phyloP scores from a whole-genome alignment of 2,329 filamentous ascomycete species.

The Botrytis elliptica region DNA sequence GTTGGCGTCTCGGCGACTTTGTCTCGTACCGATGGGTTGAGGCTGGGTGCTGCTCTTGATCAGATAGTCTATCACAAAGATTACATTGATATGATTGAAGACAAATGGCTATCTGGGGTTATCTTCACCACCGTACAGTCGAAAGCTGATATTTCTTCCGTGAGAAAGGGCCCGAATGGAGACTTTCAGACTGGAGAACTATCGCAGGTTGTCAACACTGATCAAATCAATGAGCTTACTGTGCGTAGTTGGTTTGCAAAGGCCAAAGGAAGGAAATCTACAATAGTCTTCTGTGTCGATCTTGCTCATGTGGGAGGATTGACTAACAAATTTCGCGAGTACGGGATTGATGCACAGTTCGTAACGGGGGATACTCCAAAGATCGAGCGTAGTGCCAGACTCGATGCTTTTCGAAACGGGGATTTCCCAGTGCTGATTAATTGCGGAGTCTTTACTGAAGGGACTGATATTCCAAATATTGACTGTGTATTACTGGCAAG shows the following conservation, averaged over 20 bases:
- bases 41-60: conserved; percentile 81
- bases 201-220: conserved; percentile 79
- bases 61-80: conserved; percentile 95
- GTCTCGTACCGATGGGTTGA: conserved; percentile 77
- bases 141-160: conserved; percentile 72
- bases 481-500: conserved; percentile 88
- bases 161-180: conserved; percentile 62
- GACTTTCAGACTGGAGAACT: conserved; percentile 81
- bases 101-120: conserved; percentile 90
- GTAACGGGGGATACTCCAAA: conserved; percentile 81
- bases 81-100: conserved; percentile 77
- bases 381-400: conserved; percentile 62
- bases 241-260: conserved; percentile 83
- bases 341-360: conserved; percentile 79
- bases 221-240: conserved; percentile 76
- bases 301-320: conserved; percentile 75
- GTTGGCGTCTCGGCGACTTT: conserved; percentile 87
- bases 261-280: conserved; percentile 72
- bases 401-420: conserved; percentile 73
- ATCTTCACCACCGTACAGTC: conserved; percentile 90
- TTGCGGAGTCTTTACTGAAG: conserved; percentile 95
- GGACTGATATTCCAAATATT: conserved; percentile 95
- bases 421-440: conserved; percentile 89
- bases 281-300: conserved; percentile 92
- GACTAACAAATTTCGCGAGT: conserved; percentile 70